Conservation (phyloP, 345 rosid species). For the Dimocarpus longan region DNA sequence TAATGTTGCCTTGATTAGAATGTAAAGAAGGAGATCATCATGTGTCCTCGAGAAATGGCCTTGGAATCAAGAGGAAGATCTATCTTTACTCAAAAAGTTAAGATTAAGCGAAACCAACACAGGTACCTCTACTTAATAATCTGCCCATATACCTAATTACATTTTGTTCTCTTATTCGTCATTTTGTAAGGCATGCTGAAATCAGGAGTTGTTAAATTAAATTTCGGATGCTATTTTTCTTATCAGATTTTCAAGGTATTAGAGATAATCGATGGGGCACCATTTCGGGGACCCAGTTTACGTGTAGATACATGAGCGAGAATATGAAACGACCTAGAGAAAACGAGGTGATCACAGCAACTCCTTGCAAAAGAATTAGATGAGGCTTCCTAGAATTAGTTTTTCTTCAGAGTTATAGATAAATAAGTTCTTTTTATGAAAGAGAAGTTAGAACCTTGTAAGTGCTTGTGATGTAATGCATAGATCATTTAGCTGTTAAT, state of each 20-base stretch:
- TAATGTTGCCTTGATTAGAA: slow-evolving; percentile 21
- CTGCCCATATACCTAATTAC: background rate
- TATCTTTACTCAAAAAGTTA: slow-evolving; percentile 48
- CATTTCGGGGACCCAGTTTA: slow-evolving; percentile 22
- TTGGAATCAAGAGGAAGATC: slow-evolving; percentile 58
- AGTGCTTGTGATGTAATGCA: background rate
- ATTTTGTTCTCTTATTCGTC: background rate
- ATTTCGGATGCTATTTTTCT: background rate
- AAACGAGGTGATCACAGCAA: slow-evolving; percentile 45
- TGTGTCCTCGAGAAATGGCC: background rate
- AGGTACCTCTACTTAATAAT: slow-evolving; percentile 23
- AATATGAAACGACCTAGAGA: slow-evolving; percentile 52
- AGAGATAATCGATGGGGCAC: background rate
- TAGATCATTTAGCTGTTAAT: background rate
- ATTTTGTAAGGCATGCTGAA: no score
- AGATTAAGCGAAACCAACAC: slow-evolving; percentile 39
- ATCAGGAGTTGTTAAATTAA: no score
- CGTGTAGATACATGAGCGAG: slow-evolving; percentile 36
- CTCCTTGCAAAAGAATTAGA: slow-evolving; percentile 53
- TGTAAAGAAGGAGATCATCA: slow-evolving; percentile 16
- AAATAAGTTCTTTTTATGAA: background rate
- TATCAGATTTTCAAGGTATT: slow-evolving; percentile 21
- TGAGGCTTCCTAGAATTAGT: slow-evolving; percentile 13
- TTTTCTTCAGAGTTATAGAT: background rate
- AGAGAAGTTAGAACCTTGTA: background rate